phyloP scores from a whole-genome alignment of 2,329 filamentous ascomycete species.

The Calonectria pseudoreteaudii region DNA sequence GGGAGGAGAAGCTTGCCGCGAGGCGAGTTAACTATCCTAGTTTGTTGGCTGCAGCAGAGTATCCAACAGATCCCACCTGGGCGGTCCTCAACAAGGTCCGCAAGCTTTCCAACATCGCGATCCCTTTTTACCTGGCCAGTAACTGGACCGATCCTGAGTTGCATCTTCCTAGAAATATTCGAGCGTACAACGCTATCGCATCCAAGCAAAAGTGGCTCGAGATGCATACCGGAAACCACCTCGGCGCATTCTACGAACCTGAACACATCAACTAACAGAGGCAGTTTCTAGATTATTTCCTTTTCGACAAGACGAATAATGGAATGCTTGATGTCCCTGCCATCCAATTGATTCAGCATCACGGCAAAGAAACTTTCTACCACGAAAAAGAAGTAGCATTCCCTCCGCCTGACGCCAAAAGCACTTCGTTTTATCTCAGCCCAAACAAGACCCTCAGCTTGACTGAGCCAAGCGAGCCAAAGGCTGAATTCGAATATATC shows the following conservation, averaged over 20 bases:
- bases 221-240: constrained; percentile 19
- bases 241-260: constrained; percentile 1
- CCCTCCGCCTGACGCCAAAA: constrained; percentile 8
- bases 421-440: not conserved
- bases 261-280: constrained; percentile 10
- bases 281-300: constrained; percentile 12
- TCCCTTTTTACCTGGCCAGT: constrained; percentile 10
- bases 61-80: not conserved
- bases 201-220: constrained; percentile 22
- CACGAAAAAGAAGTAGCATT: constrained; percentile 10
- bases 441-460: not conserved
- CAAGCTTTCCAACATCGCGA: constrained; percentile 1
- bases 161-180: constrained; percentile 13
- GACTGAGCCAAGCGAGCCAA: not conserved
- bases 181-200: constrained; percentile 1
- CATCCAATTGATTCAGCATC: constrained; percentile 7
- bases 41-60: not conserved
- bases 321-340: constrained; percentile 8
- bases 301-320: constrained; percentile 4
- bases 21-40: constrained; percentile 9
- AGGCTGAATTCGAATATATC: not conserved
- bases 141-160: constrained; percentile 20
- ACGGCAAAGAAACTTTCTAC: constrained; percentile 4
- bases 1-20: not conserved
- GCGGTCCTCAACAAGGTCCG: not conserved